These are phyloP conservation scores for Coniosporium apollinis DNA, from an alignment of 495 filamentous ascomycete genomes.

Conservation along the genomic window DNA sequence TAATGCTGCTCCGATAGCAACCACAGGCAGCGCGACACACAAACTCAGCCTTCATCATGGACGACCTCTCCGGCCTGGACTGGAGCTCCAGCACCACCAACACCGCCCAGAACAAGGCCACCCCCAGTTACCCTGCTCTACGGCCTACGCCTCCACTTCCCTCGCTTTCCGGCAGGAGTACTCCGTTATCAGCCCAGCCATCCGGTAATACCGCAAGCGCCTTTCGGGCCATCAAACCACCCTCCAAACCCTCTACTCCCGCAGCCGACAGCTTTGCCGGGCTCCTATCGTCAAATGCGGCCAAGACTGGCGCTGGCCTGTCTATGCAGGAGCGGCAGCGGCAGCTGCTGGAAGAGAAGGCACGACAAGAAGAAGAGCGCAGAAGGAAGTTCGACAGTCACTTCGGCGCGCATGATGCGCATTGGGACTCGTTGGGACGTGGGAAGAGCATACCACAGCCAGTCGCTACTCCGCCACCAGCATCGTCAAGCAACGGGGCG, in stretches of 20 bases:
- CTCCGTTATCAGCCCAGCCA: slow-evolving; percentile 37
- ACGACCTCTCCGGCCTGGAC: slow-evolving; percentile 1
- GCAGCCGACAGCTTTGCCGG: slow-evolving; percentile 77
- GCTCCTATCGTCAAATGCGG: slow-evolving; percentile 56
- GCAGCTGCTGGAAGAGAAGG: slow-evolving; percentile 59
- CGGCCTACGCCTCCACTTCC: slow-evolving; percentile 11
- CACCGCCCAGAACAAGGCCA: neutral
- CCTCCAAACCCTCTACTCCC: slow-evolving; percentile 42
- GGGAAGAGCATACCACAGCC: slow-evolving; percentile 29
- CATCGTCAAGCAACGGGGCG: slow-evolving; percentile 4
- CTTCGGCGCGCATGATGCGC: slow-evolving; percentile 45
- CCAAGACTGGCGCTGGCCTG: slow-evolving; percentile 48
- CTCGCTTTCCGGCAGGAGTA: slow-evolving; percentile 44
- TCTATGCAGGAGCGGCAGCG: slow-evolving; percentile 76
- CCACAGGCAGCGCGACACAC: too few species aligned
- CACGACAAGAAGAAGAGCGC: slow-evolving; percentile 55
- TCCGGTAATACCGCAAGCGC: slow-evolving; percentile 23
- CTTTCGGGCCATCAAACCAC: slow-evolving; percentile 29
- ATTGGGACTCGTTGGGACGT: slow-evolving; percentile 51
- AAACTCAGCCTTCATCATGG: neutral
- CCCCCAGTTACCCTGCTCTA: neutral
- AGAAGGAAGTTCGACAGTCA: slow-evolving; percentile 51
- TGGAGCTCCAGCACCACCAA: slow-evolving; percentile 1
- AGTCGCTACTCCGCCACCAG: slow-evolving; percentile 7
- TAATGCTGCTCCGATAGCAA: too few species aligned